Evolutionary conservation across 306 rosid genomes (phyloP).

Genomic region (Clitoria ternatea): DNA sequence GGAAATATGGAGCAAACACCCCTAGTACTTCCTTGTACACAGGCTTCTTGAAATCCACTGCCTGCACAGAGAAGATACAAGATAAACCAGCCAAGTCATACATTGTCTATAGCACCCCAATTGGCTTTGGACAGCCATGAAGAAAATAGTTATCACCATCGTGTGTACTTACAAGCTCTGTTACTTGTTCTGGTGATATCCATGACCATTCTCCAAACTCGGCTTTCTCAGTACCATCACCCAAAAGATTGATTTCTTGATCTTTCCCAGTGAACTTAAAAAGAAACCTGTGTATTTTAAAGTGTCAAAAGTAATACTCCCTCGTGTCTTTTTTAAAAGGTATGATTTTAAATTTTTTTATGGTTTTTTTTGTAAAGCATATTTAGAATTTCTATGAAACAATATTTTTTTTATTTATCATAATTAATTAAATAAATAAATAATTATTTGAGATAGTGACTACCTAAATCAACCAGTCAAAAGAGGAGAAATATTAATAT

Average conservation of each 20-base stretch:
- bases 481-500: no score
- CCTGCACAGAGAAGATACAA: slow-evolving; percentile 47
- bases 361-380: no score
- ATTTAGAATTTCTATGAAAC: no score
- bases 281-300: slow-evolving; percentile 59
- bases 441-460: no score
- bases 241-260: slow-evolving; percentile 83
- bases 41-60: slow-evolving; percentile 88
- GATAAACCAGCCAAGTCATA: neutral
- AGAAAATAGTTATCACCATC: neutral
- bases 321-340: no score
- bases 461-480: no score
- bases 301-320: neutral
- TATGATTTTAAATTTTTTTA: no score
- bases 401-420: no score
- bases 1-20: slow-evolving; percentile 57
- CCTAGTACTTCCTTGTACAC: slow-evolving; percentile 74
- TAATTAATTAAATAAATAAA: no score
- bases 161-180: slow-evolving; percentile 56
- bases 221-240: slow-evolving; percentile 88
- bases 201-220: slow-evolving; percentile 97
- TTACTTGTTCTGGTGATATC: slow-evolving; percentile 58
- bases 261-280: slow-evolving; percentile 71
- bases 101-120: neutral
- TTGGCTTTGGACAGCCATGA: neutral